phyloP scores from a whole-genome alignment of 352 stramenopile species.

The Phytophthora boehmeriae region DNA sequence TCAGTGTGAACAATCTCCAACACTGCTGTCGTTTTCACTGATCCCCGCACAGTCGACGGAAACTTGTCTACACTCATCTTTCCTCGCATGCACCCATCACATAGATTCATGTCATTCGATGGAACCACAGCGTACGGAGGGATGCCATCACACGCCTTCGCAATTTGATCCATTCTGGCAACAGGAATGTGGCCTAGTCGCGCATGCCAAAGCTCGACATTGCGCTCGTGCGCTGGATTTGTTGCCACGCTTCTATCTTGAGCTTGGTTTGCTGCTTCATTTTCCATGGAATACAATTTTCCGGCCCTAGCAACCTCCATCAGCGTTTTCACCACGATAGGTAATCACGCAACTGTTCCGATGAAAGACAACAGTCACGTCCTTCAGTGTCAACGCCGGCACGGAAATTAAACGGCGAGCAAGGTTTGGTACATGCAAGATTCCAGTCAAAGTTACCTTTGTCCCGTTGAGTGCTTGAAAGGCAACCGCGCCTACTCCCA shows the following conservation, averaged over 20 bases:
- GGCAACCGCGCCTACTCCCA: not conserved
- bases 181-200: slow-evolving; percentile 1
- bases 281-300: too few species aligned
- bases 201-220: slow-evolving; percentile 1
- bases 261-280: not conserved
- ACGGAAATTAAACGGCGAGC: not conserved
- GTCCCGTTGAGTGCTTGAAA: not conserved
- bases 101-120: too few species aligned
- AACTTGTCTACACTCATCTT: too few species aligned
- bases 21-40: not conserved
- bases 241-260: not conserved
- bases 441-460: not conserved
- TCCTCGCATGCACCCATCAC: too few species aligned
- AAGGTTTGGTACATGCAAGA: not conserved
- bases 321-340: too few species aligned
- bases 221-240: too few species aligned
- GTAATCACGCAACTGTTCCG: too few species aligned
- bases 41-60: too few species aligned
- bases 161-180: slow-evolving; percentile 1
- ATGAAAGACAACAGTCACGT: too few species aligned
- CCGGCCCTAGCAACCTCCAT: too few species aligned
- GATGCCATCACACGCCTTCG: too few species aligned
- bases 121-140: too few species aligned
- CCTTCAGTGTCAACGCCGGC: not conserved
- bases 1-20: slow-evolving; percentile 25